Evolutionary conservation across 371 early-diverging fungal genomes (phyloP), one percentile per base, ranked within the genome.

Genomic region (Actinomortierella ambigua): DNA sequence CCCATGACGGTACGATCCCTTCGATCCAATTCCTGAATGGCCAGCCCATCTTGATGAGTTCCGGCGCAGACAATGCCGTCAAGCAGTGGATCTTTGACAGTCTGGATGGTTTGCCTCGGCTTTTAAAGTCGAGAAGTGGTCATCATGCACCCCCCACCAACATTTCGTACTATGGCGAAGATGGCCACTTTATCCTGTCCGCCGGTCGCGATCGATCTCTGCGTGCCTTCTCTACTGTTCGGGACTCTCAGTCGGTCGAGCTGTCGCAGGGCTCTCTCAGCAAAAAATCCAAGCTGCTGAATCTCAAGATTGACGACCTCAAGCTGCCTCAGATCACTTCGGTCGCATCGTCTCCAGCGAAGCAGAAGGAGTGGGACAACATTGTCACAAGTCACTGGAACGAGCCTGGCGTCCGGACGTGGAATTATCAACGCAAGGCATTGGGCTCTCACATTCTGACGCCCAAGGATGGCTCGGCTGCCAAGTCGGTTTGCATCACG

Each of bases 81-180:
- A 95, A 90, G 87, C 90, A 94, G 82, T 98, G 98, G 98, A 85
- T 95, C 22, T 96, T 97, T 81, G 98, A 97, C 67, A 84, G 85
- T 23, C 76, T 85, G 22, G 94, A 94, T 64, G 88, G 89, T 20
- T 79, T 85, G 0, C 96, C 96, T 18, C 84, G 93, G 2, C 79
- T 95, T 7, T 79, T 94, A 54, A 92, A 89, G 49, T 87, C 83
- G 11, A 88, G 96, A 23, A 85, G 88, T 52, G 98, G 98, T 5
- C 98, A 98, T 81, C 84, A 84, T 66, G 82, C 85, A 18, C 94
- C 96, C 28, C 97, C 98, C 8, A 86, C 90, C 41, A 77, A 81
- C 62, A 87, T 97, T 51, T 66, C 83, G 47, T 95, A 88, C 67
- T 89, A 93, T 67, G 93, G 84, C 8, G 77, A 79, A 15, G 86